A percentile compares a stretch with the other conserved stretches of the same genome.
These are phyloP conservation scores for Solanum aculeatissimum DNA, from an alignment of 305 asterid species.

Conservation along the genomic window DNA sequence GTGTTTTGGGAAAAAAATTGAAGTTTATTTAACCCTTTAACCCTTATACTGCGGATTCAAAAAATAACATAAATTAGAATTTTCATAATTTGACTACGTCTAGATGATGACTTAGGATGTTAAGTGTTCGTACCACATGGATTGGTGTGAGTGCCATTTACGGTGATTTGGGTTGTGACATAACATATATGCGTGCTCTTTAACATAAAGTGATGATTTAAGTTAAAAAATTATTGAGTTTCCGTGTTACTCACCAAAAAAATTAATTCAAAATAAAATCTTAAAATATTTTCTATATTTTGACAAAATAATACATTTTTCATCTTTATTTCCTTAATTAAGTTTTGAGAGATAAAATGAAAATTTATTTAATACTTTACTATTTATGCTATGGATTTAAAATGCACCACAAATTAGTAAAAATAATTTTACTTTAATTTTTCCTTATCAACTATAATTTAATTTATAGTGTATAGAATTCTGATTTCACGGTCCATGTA, in stretches of 20 bases:
- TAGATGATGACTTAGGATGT: no score
- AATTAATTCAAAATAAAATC: neutral
- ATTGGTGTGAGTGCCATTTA: no score
- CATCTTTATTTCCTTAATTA: neutral
- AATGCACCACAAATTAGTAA: neutral
- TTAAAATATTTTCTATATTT: neutral
- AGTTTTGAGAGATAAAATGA: neutral
- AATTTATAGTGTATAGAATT: neutral
- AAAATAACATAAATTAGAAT: no score
- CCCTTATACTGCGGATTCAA: no score
- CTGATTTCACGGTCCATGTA: neutral
- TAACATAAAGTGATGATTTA: no score
- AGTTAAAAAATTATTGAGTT: no score
- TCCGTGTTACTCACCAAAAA: neutral
- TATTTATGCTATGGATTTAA: neutral
- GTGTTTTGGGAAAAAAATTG: no score
- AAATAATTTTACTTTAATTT: neutral
- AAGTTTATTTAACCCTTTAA: no score
- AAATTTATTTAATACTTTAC: neutral
- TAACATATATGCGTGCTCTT: no score
- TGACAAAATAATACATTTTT: neutral
- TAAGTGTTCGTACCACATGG: no score
- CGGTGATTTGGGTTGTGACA: no score
- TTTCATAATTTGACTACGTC: no score
- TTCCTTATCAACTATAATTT: neutral